These are phyloP conservation scores for Aspergillus jensenii DNA, from an alignment of 2,329 filamentous ascomycete species.

Conservation along the genomic window DNA sequence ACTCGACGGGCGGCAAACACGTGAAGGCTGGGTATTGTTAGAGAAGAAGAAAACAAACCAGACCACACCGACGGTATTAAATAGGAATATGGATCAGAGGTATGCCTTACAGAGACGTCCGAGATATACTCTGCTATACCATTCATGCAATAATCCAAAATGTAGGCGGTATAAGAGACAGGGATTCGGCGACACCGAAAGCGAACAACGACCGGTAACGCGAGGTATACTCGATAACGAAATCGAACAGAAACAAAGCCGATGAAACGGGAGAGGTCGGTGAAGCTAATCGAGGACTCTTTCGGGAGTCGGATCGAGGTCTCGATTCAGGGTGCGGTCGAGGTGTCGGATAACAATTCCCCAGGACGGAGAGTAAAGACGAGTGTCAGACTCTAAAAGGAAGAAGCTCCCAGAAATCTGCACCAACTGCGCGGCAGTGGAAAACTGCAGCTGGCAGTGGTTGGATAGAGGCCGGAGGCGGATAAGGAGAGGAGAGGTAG, in stretches of 20 bases:
- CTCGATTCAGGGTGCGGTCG: neutral
- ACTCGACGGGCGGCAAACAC: slow-evolving; percentile 20
- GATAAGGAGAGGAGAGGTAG: slow-evolving; percentile 19
- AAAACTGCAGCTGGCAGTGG: slow-evolving; percentile 30
- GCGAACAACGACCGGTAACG: slow-evolving; percentile 11
- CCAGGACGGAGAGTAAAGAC: slow-evolving; percentile 8
- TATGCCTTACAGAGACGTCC: slow-evolving; percentile 17
- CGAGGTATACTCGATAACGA: slow-evolving; percentile 5
- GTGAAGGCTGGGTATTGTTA: slow-evolving; percentile 20
- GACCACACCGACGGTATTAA: neutral
- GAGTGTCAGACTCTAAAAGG: slow-evolving; percentile 8
- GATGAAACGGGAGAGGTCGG: neutral
- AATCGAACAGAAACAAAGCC: neutral
- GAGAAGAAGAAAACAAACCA: neutral
- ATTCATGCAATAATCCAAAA: slow-evolving; percentile 19
- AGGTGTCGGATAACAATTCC: neutral
- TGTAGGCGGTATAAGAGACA: neutral
- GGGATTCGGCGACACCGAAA: slow-evolving; percentile 2
- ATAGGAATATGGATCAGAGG: neutral
- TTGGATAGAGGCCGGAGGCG: slow-evolving; percentile 12
- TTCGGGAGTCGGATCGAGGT: neutral
- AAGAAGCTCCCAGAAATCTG: slow-evolving; percentile 16
- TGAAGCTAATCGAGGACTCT: neutral
- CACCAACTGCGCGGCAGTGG: slow-evolving; percentile 31
- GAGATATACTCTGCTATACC: slow-evolving; percentile 17